Conservation (phyloP, 1,139 yeast species). For the Scheffersomyces cryptocercus region DNA sequence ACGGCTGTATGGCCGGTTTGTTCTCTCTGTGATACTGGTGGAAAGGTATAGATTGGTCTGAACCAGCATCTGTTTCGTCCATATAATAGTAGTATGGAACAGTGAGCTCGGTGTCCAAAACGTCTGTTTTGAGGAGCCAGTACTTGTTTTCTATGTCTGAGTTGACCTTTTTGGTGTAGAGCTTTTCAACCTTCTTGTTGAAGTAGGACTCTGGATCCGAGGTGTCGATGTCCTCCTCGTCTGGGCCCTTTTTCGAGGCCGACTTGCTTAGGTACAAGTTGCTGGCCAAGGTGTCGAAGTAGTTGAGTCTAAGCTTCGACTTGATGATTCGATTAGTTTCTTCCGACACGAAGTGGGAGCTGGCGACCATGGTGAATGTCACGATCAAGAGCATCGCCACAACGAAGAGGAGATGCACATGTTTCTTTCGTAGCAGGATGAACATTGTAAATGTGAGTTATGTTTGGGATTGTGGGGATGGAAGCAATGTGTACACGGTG, state of each 20-base stretch:
- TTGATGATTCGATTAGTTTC: conserved; percentile 6
- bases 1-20: conserved; percentile 33
- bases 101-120: conserved; percentile 15
- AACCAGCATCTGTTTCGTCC: background rate
- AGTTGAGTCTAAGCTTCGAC: conserved; percentile 12
- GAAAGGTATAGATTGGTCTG: background rate
- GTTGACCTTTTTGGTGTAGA: conserved; percentile 14
- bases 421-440: conserved; percentile 16
- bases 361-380: conserved; percentile 13
- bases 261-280: conserved; percentile 4
- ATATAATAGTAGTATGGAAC: conserved; percentile 29
- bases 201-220: conserved; percentile 16
- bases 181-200: conserved; percentile 19
- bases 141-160: conserved; percentile 30
- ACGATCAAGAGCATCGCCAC: conserved; percentile 16
- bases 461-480: background rate
- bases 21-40: conserved; percentile 1
- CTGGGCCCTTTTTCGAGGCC: background rate
- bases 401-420: conserved; percentile 14
- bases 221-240: conserved; percentile 3
- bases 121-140: conserved; percentile 29
- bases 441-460: conserved; percentile 10
- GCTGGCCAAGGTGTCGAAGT: conserved; percentile 16
- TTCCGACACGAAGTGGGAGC: conserved; percentile 6
- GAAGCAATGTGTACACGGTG: background rate